phyloP scores from a whole-genome alignment of 306 rosid species.

The Vicia faba region DNA sequence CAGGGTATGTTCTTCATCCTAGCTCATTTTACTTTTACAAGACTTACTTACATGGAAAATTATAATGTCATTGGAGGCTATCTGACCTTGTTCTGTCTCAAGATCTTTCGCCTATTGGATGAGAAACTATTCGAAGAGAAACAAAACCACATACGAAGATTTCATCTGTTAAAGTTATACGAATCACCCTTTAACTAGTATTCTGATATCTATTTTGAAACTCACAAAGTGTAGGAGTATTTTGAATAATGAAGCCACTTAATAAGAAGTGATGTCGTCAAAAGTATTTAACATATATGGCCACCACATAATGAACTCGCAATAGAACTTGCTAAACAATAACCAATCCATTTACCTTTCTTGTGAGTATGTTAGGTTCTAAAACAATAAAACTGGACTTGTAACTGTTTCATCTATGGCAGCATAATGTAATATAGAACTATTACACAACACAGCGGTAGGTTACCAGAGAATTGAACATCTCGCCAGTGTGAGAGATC shows the following conservation, averaged over 20 bases:
- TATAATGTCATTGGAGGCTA: too few species aligned
- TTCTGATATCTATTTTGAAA: too few species aligned
- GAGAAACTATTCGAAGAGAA: neutral
- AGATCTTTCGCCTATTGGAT: neutral
- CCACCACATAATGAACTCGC: neutral
- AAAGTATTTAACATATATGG: neutral
- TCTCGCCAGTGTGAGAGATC: slow-evolving; percentile 34
- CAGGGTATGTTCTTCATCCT: neutral
- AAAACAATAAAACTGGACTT: slow-evolving; percentile 10
- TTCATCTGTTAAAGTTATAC: neutral
- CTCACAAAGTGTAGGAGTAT: neutral
- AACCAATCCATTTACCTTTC: neutral
- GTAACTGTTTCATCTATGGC: neutral
- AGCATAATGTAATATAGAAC: neutral
- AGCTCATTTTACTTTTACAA: neutral
- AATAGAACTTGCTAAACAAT: slow-evolving; percentile 7
- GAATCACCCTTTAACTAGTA: neutral
- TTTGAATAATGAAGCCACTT: neutral
- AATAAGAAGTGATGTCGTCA: neutral
- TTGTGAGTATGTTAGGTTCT: neutral
- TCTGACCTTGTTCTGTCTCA: too few species aligned
- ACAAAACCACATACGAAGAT: neutral
- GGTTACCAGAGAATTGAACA: slow-evolving; percentile 31
- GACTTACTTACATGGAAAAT: neutral
- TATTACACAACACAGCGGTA: slow-evolving; percentile 46